phyloP scores from a whole-genome alignment of 495 filamentous ascomycete species.

The Penicillium steckii region DNA sequence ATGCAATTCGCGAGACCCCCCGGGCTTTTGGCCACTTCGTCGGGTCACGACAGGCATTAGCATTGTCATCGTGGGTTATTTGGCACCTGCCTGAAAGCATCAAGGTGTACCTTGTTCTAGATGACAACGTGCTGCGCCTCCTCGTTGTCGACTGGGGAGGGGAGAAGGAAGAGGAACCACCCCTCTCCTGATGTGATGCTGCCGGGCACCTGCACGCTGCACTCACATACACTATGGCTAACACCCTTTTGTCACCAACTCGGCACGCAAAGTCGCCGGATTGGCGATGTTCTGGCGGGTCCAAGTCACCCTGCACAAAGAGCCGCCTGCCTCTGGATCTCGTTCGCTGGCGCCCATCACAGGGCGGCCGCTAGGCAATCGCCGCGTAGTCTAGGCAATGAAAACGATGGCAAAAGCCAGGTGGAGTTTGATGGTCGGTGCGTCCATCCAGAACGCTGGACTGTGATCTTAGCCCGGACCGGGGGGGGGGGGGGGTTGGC shows the following conservation, averaged over 20 bases:
- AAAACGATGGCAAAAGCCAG: background rate
- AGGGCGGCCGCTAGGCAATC: background rate
- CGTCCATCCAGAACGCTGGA: background rate
- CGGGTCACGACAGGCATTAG: constrained; percentile 1
- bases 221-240: background rate
- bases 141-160: background rate
- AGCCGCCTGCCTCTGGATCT: background rate
- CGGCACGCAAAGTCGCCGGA: background rate
- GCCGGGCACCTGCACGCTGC: background rate
- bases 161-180: background rate
- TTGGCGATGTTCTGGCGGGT: background rate
- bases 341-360: background rate
- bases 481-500: background rate
- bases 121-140: constrained; percentile 2
- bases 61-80: background rate
- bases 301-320: background rate
- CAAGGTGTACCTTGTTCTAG: background rate
- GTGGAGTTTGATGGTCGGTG: background rate
- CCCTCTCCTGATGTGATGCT: background rate
- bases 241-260: background rate
- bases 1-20: background rate
- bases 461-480: background rate
- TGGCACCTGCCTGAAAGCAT: constrained; percentile 1
- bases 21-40: background rate
- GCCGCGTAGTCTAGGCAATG: background rate